These are phyloP conservation scores for Epichloe sibirici DNA, from an alignment of 2,329 filamentous ascomycete genomes.

Conservation along the genomic window DNA sequence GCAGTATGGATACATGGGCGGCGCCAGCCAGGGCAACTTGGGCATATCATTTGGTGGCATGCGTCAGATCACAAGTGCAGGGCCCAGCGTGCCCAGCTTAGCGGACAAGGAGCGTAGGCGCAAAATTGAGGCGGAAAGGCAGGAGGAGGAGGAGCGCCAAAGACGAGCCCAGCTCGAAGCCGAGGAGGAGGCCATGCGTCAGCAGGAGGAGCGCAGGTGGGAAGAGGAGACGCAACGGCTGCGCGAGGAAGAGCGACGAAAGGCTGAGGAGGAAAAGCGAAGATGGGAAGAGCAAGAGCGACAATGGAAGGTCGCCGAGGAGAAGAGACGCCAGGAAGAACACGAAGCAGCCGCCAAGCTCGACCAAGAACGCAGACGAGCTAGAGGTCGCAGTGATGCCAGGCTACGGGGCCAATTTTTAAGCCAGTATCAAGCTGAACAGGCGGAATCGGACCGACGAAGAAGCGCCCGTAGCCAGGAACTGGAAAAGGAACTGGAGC, in stretches of 20 bases:
- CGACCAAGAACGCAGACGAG: slow-evolving; percentile 51
- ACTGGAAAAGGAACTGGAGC: slow-evolving; percentile 60
- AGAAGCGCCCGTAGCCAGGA: slow-evolving; percentile 51
- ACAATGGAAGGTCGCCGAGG: slow-evolving; percentile 67
- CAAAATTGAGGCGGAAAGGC: slow-evolving; percentile 48
- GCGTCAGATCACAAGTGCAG: slow-evolving; percentile 79
- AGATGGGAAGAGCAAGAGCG: slow-evolving; percentile 67
- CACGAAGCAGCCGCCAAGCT: slow-evolving; percentile 56
- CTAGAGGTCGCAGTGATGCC: slow-evolving; percentile 50
- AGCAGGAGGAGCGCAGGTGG: slow-evolving; percentile 55
- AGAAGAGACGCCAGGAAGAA: slow-evolving; percentile 59
- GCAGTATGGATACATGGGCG: slow-evolving; percentile 97
- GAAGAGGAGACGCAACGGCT: slow-evolving; percentile 50
- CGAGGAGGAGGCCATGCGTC: slow-evolving; percentile 49
- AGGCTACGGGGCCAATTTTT: slow-evolving; percentile 72
- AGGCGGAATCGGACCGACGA: slow-evolving; percentile 20
- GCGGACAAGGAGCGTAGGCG: slow-evolving; percentile 70
- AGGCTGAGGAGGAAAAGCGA: slow-evolving; percentile 55
- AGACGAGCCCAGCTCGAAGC: slow-evolving; percentile 34
- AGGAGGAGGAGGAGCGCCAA: slow-evolving; percentile 40
- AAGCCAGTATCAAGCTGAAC: slow-evolving; percentile 73
- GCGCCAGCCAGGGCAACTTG: slow-evolving; percentile 88
- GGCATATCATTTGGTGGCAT: slow-evolving; percentile 86
- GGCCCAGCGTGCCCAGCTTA: slow-evolving; percentile 65
- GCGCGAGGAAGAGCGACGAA: slow-evolving; percentile 47